Conservation (phyloP, 1,284 basidiomycete genomes). For the Tilletia caries region DNA sequence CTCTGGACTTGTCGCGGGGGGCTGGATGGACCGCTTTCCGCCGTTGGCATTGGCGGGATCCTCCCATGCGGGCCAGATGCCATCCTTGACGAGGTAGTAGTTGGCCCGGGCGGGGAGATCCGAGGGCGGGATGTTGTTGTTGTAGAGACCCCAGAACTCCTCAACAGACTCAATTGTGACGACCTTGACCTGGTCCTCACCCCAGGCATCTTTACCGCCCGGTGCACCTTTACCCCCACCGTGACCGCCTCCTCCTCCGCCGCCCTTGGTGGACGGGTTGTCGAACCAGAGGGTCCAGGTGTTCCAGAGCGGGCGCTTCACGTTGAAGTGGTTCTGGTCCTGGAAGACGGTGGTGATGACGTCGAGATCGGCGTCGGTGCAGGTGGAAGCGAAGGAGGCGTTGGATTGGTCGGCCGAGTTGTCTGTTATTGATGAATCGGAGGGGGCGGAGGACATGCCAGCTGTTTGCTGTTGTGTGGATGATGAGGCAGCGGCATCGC, state of each 20-base stretch:
- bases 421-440: not conserved
- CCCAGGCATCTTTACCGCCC: conserved; percentile 51
- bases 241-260: conserved; percentile 22
- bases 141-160: conserved; percentile 66
- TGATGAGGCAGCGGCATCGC: not conserved
- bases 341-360: conserved; percentile 49
- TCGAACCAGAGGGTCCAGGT: conserved; percentile 53
- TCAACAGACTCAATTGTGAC: conserved; percentile 49
- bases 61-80: conserved; percentile 82
- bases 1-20: conserved; percentile 86
- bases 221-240: conserved; percentile 23
- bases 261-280: conserved; percentile 47
- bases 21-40: conserved; percentile 96
- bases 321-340: conserved; percentile 50
- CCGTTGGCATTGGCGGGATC: conserved; percentile 92
- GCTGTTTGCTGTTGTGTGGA: not conserved
- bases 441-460: not conserved
- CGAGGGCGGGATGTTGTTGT: conserved; percentile 96
- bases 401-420: not conserved
- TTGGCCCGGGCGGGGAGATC: conserved; percentile 90
- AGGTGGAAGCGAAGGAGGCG: not conserved
- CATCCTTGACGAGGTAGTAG: conserved; percentile 95
- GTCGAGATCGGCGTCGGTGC: conserved; percentile 10
- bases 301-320: conserved; percentile 52
- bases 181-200: conserved; percentile 52